Percentiles rank a stretch among this genome's conserved stretches.
Evolutionary conservation across 169 alveolate genomes (phyloP).

Genomic region (Plasmodium cynomolgi): DNA sequence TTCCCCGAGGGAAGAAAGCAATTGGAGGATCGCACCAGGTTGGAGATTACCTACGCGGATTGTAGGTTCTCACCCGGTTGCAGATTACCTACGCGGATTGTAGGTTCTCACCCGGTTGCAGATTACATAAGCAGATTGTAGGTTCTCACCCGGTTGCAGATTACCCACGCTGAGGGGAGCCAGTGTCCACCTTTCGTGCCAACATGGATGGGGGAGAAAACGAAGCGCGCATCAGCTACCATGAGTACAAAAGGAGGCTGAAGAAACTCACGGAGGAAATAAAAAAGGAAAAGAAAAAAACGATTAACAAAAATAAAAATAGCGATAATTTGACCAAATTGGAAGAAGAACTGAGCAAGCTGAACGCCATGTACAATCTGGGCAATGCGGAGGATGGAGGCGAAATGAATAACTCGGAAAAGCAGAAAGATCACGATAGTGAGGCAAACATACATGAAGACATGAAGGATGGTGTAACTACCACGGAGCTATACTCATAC

Average conservation of each 20-base stretch:
- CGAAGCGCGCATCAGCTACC: constrained; percentile 17
- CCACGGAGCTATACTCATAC: constrained; percentile 23
- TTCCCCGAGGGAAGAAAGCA: neutral
- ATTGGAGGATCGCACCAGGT: neutral
- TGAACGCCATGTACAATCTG: constrained; percentile 27
- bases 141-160: too few species aligned
- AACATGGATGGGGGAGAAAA: constrained; percentile 13
- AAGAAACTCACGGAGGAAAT: constrained; percentile 63
- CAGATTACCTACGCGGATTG: neutral
- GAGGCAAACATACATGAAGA: neutral
- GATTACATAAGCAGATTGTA: too few species aligned
- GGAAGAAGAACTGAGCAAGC: constrained; percentile 42
- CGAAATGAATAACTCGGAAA: neutral
- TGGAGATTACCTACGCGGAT: neutral
- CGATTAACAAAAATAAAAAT: constrained; percentile 32
- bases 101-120: neutral
- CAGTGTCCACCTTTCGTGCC: neutral
- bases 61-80: too few species aligned
- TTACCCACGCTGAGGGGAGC: neutral
- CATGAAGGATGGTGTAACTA: neutral
- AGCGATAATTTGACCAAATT: constrained; percentile 32
- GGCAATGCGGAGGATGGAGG: neutral
- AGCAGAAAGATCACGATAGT: neutral
- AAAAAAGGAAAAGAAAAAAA: constrained; percentile 63
- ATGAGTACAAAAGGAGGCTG: constrained; percentile 49